These are phyloP conservation scores for Abelmoschus esculentus DNA, from an alignment of 345 rosid genomes.

Conservation along the genomic window DNA sequence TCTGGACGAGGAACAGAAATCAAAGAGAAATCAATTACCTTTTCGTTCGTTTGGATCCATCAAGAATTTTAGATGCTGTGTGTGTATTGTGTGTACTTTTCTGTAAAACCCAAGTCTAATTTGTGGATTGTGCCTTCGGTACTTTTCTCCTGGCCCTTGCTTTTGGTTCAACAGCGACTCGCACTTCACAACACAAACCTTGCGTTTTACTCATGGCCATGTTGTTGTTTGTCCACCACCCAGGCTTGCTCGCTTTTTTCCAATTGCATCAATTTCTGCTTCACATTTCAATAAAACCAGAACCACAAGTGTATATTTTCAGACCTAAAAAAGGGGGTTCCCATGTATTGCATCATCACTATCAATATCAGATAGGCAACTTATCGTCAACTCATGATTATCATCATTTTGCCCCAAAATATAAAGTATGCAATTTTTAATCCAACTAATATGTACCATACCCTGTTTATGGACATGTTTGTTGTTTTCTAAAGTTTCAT, in stretches of 20 bases:
- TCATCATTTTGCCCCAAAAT: no score
- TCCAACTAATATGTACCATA: no score
- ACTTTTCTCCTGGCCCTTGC: not conserved
- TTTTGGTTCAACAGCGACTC: not conserved
- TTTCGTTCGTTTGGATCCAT: slow-evolving; percentile 22
- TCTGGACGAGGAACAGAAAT: slow-evolving; percentile 32
- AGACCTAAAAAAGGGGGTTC: slow-evolving; percentile 4
- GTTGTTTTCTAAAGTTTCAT: no score
- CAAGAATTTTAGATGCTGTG: not conserved
- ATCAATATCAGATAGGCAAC: not conserved
- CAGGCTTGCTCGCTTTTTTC: not conserved
- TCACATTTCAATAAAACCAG: not conserved
- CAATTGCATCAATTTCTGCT: not conserved
- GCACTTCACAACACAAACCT: not conserved
- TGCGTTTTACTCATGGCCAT: not conserved
- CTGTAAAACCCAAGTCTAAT: not conserved
- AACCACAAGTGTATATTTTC: slow-evolving; percentile 29
- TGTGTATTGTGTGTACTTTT: not conserved
- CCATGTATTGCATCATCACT: not conserved
- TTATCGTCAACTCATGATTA: not conserved
- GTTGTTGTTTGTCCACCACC: not conserved
- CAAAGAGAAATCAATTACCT: not conserved
- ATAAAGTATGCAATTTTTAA: no score
- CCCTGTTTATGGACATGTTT: no score
- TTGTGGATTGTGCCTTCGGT: not conserved